A percentile compares a stretch with the other conserved stretches of the same genome.
Conservation (phyloP, 2,329 filamentous ascomycete genomes). For the Cladophialophora immunda region DNA sequence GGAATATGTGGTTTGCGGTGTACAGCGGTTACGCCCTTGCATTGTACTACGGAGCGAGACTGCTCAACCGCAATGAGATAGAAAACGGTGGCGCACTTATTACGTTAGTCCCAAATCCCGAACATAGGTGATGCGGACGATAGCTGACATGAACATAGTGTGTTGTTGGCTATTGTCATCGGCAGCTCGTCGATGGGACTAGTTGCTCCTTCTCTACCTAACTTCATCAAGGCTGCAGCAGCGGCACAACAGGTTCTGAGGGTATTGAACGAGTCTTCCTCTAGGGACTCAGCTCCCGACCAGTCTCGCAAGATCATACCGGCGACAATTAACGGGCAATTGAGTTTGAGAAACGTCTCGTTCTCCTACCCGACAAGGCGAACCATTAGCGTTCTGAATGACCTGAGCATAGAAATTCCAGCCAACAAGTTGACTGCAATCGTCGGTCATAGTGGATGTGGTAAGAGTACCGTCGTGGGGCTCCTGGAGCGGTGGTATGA, state of each 20-base stretch:
- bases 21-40: conserved; percentile 69
- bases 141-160: conserved; percentile 53
- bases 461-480: conserved; percentile 56
- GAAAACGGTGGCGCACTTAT: conserved; percentile 42
- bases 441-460: conserved; percentile 55
- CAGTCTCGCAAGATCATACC: conserved; percentile 49
- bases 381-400: conserved; percentile 47
- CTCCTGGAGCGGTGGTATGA: conserved; percentile 55
- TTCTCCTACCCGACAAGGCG: conserved; percentile 72
- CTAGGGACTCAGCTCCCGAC: conserved; percentile 65
- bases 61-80: conserved; percentile 45
- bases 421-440: conserved; percentile 51
- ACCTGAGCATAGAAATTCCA: conserved; percentile 47
- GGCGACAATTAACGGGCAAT: conserved; percentile 62
- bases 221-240: not conserved
- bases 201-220: not conserved
- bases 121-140: conserved; percentile 48
- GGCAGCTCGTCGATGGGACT: conserved; percentile 41
- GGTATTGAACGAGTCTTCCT: not conserved
- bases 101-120: conserved; percentile 37
- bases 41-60: conserved; percentile 51
- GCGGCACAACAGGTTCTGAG: not conserved
- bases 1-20: conserved; percentile 64
- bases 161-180: conserved; percentile 74
- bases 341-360: conserved; percentile 65